A percentile compares a stretch with the other conserved stretches of the same genome.
Conservation (phyloP, 2,329 filamentous ascomycete genomes). For the Pseudocercospora fijiensis region DNA sequence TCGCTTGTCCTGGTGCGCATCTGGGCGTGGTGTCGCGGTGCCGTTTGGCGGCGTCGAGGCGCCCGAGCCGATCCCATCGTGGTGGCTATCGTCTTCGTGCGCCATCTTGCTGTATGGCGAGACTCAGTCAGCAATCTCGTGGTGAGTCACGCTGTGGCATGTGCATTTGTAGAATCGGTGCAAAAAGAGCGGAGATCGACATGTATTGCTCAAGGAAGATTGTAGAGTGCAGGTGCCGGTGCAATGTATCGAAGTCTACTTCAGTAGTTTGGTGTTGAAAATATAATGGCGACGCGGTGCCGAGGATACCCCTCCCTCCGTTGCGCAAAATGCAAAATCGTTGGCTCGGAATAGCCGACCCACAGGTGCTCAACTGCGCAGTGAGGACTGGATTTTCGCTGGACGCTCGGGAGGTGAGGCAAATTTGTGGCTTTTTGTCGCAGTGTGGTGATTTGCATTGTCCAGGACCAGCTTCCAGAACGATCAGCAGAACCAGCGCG, state of each 20-base stretch:
- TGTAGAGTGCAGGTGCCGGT: slow-evolving; percentile 11
- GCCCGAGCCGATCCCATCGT: slow-evolving; percentile 74
- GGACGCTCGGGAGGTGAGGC: slow-evolving; percentile 12
- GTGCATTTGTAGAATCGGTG: slow-evolving; percentile 13
- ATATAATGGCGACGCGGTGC: slow-evolving; percentile 14
- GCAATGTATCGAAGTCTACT: slow-evolving; percentile 13
- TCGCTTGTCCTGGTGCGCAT: slow-evolving; percentile 83
- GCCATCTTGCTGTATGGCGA: slow-evolving; percentile 37
- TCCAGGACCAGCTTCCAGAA: slow-evolving; percentile 10
- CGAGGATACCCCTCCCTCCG: slow-evolving; percentile 6
- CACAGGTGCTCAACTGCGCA: not conserved
- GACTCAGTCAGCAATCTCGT: slow-evolving; percentile 31
- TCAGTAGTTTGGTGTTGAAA: slow-evolving; percentile 4
- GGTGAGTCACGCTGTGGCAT: slow-evolving; percentile 17
- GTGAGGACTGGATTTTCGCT: slow-evolving; percentile 13
- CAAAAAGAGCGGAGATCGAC: slow-evolving; percentile 20
- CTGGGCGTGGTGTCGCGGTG: slow-evolving; percentile 87
- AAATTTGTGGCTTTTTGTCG: not conserved
- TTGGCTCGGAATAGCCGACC: slow-evolving; percentile 2
- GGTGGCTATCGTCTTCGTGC: slow-evolving; percentile 61
- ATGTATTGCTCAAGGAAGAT: slow-evolving; percentile 15
- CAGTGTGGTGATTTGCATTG: not conserved
- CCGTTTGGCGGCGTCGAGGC: slow-evolving; percentile 81
- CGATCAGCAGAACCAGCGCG: not conserved
- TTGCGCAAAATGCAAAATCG: slow-evolving; percentile 8